Conservation (phyloP, 306 rosid genomes). For the Acacia confusa region DNA sequence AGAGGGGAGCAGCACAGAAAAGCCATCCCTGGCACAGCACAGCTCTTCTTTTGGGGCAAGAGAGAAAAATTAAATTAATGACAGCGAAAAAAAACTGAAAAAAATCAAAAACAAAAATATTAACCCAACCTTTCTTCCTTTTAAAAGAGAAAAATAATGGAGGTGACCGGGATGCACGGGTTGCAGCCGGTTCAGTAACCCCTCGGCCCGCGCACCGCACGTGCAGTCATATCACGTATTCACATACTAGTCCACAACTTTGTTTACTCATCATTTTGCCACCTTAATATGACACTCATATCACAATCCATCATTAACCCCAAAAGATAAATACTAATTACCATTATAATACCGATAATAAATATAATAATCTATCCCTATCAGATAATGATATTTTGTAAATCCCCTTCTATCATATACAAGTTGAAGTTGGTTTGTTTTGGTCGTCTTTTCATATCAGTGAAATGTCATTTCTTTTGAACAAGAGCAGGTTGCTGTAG, state of each 20-base stretch:
- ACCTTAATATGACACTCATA: neutral
- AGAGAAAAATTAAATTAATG: conserved; percentile 29
- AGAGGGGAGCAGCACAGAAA: conserved; percentile 33
- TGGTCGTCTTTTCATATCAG: neutral
- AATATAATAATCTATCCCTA: neutral
- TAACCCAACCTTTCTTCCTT: neutral
- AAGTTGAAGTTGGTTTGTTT: neutral
- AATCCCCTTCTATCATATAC: neutral
- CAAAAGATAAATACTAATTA: neutral
- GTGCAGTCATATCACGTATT: conserved; percentile 44
- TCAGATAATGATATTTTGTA: neutral
- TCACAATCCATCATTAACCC: conserved; percentile 16
- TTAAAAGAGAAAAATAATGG: neutral
- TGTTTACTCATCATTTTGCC: neutral
- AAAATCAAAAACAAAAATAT: no score
- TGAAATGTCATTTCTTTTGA: neutral
- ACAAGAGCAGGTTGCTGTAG: neutral
- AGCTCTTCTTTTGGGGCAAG: conserved; percentile 47
- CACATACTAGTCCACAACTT: neutral
- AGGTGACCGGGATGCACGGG: conserved; percentile 50
- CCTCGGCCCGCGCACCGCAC: conserved; percentile 62
- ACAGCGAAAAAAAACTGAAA: conserved; percentile 3
- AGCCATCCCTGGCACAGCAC: conserved; percentile 43
- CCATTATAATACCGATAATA: neutral
- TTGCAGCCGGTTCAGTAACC: conserved; percentile 45